Conservation (phyloP, 2,329 filamentous ascomycete species). For the Fusarium miscanthi region DNA sequence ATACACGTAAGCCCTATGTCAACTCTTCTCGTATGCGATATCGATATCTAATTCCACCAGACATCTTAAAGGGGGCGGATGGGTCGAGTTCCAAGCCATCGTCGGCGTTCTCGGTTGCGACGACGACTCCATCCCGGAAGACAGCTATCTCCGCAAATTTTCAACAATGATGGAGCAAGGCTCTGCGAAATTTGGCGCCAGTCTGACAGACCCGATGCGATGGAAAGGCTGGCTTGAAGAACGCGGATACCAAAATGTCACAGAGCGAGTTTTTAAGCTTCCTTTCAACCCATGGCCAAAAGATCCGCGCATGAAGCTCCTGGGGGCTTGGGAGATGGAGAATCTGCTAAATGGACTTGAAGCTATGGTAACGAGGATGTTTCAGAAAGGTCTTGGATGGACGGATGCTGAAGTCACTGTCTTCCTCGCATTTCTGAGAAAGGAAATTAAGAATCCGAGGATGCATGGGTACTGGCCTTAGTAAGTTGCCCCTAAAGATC, state of each 20-base stretch:
- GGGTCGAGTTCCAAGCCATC: slow-evolving; percentile 41
- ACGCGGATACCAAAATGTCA: slow-evolving; percentile 63
- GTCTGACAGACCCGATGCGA: slow-evolving; percentile 42
- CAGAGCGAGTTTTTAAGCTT: slow-evolving; percentile 58
- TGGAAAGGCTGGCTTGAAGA: slow-evolving; percentile 54
- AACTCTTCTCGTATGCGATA: fast-evolving
- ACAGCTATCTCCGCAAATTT: slow-evolving; percentile 41
- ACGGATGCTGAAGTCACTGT: slow-evolving; percentile 36
- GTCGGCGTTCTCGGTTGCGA: slow-evolving; percentile 39
- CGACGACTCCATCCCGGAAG: slow-evolving; percentile 37
- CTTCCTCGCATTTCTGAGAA: slow-evolving; percentile 37
- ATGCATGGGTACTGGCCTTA: slow-evolving; percentile 43
- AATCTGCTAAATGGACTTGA: slow-evolving; percentile 41
- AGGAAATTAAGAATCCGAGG: slow-evolving; percentile 35
- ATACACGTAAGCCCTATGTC: slow-evolving; percentile 43
- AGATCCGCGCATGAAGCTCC: slow-evolving; percentile 60
- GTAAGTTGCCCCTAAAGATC: slow-evolving; percentile 8
- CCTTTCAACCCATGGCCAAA: slow-evolving; percentile 63
- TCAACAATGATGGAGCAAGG: slow-evolving; percentile 45
- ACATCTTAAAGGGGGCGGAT: slow-evolving; percentile 28
- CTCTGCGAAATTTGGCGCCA: slow-evolving; percentile 45
- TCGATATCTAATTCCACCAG: not conserved
- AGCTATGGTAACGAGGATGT: slow-evolving; percentile 48
- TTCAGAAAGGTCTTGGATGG: slow-evolving; percentile 45
- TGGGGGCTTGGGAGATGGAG: slow-evolving; percentile 52